These are phyloP conservation scores for Nigrograna mackinnonii DNA, from an alignment of 2,329 filamentous ascomycete genomes.

Conservation along the genomic window DNA sequence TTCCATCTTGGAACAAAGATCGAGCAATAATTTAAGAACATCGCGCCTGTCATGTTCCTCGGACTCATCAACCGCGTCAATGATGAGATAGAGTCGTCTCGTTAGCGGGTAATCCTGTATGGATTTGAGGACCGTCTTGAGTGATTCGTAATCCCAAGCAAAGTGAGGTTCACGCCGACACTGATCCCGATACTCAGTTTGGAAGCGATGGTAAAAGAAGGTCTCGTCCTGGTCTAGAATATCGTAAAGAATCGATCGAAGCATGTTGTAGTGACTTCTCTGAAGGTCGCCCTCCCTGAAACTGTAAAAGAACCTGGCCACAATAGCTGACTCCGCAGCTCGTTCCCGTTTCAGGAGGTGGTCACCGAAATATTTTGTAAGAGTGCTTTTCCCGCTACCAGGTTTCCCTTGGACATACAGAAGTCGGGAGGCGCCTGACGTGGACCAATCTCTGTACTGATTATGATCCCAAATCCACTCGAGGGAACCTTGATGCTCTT, in stretches of 20 bases:
- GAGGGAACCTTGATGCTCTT: neutral
- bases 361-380: neutral
- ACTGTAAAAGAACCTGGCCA: neutral
- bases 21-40: neutral
- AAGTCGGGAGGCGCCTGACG: neutral
- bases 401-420: neutral
- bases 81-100: constrained; percentile 1
- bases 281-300: neutral
- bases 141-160: neutral
- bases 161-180: neutral
- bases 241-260: neutral
- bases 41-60: neutral
- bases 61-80: neutral
- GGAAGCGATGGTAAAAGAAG: constrained; percentile 1
- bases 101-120: neutral
- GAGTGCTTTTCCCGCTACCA: neutral
- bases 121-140: neutral
- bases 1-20: neutral
- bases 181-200: neutral
- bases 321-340: neutral
- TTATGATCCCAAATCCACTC: neutral
- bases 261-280: neutral
- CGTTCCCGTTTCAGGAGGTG: neutral
- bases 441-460: neutral
- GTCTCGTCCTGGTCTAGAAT: neutral